Evolutionary conservation across 805 yeast genomes (phyloP).

Genomic region (Kodamaea laetipori): DNA sequence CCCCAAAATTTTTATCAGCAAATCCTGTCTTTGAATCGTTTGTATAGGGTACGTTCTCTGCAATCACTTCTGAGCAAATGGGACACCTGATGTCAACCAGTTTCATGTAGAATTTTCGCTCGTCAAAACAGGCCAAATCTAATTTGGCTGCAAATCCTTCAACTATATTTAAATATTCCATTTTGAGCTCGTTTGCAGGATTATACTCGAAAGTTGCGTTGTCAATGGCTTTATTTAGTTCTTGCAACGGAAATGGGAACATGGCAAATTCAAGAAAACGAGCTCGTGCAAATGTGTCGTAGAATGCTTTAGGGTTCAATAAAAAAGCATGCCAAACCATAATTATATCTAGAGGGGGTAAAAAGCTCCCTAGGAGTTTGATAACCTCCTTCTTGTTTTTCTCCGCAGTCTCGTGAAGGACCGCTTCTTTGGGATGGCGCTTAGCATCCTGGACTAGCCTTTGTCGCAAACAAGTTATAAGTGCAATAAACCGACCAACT

Average conservation of each 20-base stretch:
- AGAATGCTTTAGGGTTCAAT: constrained; percentile 20
- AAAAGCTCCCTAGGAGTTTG: constrained; percentile 2
- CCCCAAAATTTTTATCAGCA: constrained; percentile 16
- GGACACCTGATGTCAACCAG: constrained; percentile 18
- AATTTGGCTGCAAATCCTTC: background rate
- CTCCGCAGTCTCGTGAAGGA: background rate
- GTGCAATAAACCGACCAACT: constrained; percentile 23
- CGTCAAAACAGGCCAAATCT: background rate
- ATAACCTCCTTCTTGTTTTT: background rate
- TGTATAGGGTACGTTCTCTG: constrained; percentile 16
- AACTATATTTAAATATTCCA: constrained; percentile 7
- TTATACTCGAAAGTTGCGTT: constrained; percentile 16
- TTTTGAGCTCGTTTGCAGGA: constrained; percentile 8
- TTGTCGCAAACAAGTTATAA: constrained; percentile 20
- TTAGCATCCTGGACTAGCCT: background rate
- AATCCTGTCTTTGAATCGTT: constrained; percentile 17
- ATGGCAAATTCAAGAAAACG: constrained; percentile 18
- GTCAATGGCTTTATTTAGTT: constrained; percentile 16
- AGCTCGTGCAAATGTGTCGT: constrained; percentile 20
- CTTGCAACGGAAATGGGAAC: constrained; percentile 23
- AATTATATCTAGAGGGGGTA: constrained; percentile 28
- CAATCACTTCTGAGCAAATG: constrained; percentile 13
- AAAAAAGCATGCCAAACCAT: constrained; percentile 29
- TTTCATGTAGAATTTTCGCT: constrained; percentile 4
- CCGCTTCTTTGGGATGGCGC: too few species aligned